Conservation (phyloP, 2,329 filamentous ascomycete species). For the Pseudogymnoascus sp. region DNA sequence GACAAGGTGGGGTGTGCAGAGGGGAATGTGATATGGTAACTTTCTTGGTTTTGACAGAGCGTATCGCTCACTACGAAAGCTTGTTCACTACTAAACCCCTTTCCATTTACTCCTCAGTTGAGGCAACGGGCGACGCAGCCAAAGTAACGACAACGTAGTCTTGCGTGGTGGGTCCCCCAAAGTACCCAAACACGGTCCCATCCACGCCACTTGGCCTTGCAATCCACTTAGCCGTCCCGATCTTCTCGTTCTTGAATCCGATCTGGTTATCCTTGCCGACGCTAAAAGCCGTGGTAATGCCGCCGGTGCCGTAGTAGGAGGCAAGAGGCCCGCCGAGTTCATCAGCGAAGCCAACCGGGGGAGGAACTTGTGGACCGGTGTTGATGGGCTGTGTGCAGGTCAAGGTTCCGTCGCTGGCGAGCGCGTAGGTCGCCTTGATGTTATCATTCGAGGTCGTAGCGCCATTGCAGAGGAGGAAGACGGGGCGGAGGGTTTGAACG, state of each 20-base stretch:
- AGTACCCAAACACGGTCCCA: not conserved
- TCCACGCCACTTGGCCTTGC: not conserved
- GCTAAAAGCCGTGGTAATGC: not conserved
- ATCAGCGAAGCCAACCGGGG: not conserved
- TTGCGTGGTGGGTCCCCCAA: not conserved
- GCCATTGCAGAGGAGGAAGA: conserved; percentile 1
- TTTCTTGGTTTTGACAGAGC: not conserved
- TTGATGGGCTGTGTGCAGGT: conserved; percentile 1
- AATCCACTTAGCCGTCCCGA: not conserved
- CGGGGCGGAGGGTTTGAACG: not conserved
- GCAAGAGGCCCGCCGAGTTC: not conserved
- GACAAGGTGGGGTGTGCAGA: not conserved
- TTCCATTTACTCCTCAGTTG: not conserved
- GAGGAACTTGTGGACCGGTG: not conserved
- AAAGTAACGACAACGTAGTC: conserved; percentile 3
- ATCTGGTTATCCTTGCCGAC: not conserved
- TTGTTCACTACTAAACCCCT: not conserved
- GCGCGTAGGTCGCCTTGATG: not conserved
- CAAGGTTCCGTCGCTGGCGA: not conserved
- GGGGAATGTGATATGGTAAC: not conserved
- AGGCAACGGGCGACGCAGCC: not conserved
- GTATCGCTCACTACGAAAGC: not conserved
- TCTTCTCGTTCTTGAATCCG: not conserved
- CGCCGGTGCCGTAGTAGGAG: not conserved
- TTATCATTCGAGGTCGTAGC: not conserved